Evolutionary conservation across 345 rosid genomes (phyloP), one percentile per base, ranked within the genome.

Genomic region (Lepidium didymum): DNA sequence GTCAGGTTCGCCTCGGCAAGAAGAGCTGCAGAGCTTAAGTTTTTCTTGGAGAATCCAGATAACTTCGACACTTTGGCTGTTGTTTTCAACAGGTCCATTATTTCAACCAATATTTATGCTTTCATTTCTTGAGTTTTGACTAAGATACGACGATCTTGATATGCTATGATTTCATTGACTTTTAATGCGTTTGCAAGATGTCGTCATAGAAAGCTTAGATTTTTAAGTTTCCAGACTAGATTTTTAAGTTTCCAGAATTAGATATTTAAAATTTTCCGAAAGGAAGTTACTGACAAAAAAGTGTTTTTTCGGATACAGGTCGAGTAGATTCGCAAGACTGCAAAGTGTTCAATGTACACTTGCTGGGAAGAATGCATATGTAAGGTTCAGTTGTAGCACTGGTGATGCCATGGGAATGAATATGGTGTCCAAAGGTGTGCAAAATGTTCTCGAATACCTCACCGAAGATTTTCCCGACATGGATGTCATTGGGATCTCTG

Each of bases 331-430:
- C 15, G 94, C 81, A 0, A 85, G 85, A 80, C 81, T 91, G 31
- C 96, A 87, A 70, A 54, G 77, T 35, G 76, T 89, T 21, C 61
- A 77, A 52, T 87, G 96, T 42, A 40, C 87, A 10, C 56, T 89
- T n/a, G 93, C 94, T 0, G 97, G 97, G n/a, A 89, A 83, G 86
- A 89, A 89, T 77, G 86, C 90, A 9, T 89, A 85, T 62, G 79
- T 78, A 19, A 84, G 97, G 74, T 91, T 91, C 68, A 64, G 79
- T 41, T 87, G 94, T 69, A 75, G 91, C 76, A 91, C 97, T 0
- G 97, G 97, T 15, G 97, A 91, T 56, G 97, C 97, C 8, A 91
- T 91, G 97, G 97, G 97, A 70, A 91, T 91, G 97, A 91, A 91
- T 81, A 91, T 91, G 97, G 87, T 87, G 14, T 89, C 97, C 42